Base-by-base conservation (phyloP, 495 filamentous ascomycete genomes). In the Astrothelium macrocarpum region DNA sequence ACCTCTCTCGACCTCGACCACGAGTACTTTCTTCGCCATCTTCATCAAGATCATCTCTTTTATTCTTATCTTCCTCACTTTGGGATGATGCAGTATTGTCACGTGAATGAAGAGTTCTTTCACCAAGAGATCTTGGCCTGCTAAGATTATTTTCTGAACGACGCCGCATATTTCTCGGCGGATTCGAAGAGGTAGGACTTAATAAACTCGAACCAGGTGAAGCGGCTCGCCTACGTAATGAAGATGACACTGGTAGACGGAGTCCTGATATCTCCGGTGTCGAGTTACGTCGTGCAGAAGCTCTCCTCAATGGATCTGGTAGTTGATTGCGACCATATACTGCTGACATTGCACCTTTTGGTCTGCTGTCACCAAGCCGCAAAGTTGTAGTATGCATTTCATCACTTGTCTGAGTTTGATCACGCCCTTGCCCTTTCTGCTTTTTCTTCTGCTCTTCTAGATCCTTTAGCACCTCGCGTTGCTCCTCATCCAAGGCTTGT, bases 401-500 rank as follows among this genome's bases (percentile, higher is more conserved):
- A 20, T 49, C n/a, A 5, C 23, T 49, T 11, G 49, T 11, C 23
- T 26, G 20, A 10, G 49, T 26, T 25, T 11, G 49, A 28, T 56
- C 25, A 9, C 20, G n/a, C 20, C 29, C 49, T 56, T 11, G 9
- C 20, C 20, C 29, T 20, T 56, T 20, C 20, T 29, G 26, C 9
- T 56, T 4, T 10, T 46, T 60, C 16, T 46, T 66, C 45, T 31
- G 49, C 64, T 76, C 72, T 72, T 87, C 82, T 23, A 90, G 74
- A 53, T 88, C 74, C 62, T 81, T 83, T 67, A 90, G 77, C 46
- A 90, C 81, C 75, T 88, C 88, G 63, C 79, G 79, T 53, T 85
- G 80, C 77, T 91, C 88, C 74, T 90, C 84, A 70, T 90, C 87
- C 53, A 89, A 78, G 60, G 85, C 83, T 26, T 84, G 78, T 77